Base-by-base conservation (phyloP, 148 eudicot genomes). In the Amaranthus hypochondriacus region DNA sequence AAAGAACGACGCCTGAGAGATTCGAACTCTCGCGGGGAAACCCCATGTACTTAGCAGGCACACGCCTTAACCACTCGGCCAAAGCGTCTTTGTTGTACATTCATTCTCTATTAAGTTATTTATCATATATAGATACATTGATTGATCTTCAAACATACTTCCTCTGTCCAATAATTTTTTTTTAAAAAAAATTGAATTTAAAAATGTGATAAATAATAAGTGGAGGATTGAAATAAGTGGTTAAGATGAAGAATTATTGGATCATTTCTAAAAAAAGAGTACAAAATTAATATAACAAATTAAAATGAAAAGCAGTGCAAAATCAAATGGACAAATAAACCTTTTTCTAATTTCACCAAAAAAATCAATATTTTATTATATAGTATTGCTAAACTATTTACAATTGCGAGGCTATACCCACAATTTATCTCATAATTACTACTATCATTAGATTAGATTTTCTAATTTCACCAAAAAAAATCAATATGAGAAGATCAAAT, bases 1-100 rank as follows among this genome's bases (percentile, higher is more conserved):
- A 1, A 9, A 5, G 70, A 9, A 48, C 96, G 92, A 80, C 97
- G 93, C 97, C 97, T 95, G 92, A 92, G 97, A 95, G 99, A 95
- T 95, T 95, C 98, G 92, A 95, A 92, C 96, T 92, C 97, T 92
- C 97, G 97, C 96, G 98, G 97, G 96, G 91, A 92, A 90, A 95
- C 93, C 96, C 97, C 94, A 95, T 92, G 97, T 92, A 95, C 97
- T 95, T 92, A 95, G 98, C 97, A 95, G 97, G 96, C 98, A 90
- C 96, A 92, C 98, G 97, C 97, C 97, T 92, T 95, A 95, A 95
- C 98, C 96, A 90, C 98, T 90, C 96, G 98, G 98, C 98, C 98
- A 92, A 95, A 90, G 97, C 90, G 96, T 79, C 98, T 11, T 61
- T 54, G 13, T 12, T 39, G 62, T 47, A 0, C 1, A 1, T 5